These are phyloP conservation scores for Neopestalotiopsis clavispora DNA, from an alignment of 2,329 filamentous ascomycete species.

Conservation along the genomic window DNA sequence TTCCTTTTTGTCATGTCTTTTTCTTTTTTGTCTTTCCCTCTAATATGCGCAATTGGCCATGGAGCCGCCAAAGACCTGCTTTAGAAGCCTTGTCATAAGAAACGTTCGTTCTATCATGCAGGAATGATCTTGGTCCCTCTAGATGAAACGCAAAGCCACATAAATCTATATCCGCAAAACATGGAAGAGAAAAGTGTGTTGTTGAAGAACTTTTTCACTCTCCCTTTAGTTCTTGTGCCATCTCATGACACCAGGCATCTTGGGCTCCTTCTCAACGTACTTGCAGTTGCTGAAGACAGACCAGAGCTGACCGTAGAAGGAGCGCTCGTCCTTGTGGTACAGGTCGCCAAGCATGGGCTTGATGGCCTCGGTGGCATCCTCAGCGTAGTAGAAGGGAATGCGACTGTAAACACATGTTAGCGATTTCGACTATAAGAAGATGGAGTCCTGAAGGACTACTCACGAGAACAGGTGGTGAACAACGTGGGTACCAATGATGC, in stretches of 20 bases:
- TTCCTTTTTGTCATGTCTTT: not conserved
- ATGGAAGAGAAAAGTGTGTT: not conserved
- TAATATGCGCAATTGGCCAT: not conserved
- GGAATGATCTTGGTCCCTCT: not conserved
- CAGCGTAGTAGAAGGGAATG: conserved; percentile 62
- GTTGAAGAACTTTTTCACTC: not conserved
- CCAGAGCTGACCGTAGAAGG: conserved; percentile 38
- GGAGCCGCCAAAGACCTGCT: not conserved
- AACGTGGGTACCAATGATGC: conserved; percentile 64
- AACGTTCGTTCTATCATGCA: not conserved
- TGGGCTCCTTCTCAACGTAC: conserved; percentile 38
- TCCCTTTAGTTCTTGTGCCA: conserved; percentile 24
- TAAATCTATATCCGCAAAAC: not conserved
- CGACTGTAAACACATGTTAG: conserved; percentile 21
- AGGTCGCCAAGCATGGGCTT: conserved; percentile 50
- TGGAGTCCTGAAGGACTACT: conserved; percentile 16
- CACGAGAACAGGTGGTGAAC: conserved; percentile 60
- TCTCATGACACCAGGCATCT: conserved; percentile 30
- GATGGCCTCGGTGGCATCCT: conserved; percentile 53
- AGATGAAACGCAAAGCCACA: not conserved
- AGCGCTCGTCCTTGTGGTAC: conserved; percentile 44
- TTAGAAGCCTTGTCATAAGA: not conserved
- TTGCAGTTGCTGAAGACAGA: conserved; percentile 38
- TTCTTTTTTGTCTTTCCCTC: not conserved
- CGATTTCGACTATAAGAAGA: not conserved